Base-by-base conservation (phyloP, 179 eudicot genomes). In the Pouteria campechiana region DNA sequence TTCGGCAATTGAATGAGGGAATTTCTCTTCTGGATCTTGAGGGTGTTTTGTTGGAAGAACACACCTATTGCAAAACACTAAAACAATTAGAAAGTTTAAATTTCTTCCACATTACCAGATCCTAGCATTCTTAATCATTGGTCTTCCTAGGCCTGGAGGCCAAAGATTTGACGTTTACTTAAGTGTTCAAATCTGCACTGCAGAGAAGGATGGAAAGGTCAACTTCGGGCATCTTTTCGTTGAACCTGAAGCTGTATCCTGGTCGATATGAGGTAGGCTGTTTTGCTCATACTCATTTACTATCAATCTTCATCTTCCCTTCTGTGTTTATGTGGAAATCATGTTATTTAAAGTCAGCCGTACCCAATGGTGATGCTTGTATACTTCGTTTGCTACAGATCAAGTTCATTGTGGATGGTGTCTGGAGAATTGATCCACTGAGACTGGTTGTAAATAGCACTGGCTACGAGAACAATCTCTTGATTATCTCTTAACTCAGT, bases 121-220 rank as follows among this genome's bases (percentile, higher is more conserved):
- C n/a, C n/a, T n/a, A n/a, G n/a, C n/a, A n/a, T n/a, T n/a, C n/a
- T n/a, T n/a, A n/a, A n/a, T n/a, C n/a, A n/a, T n/a, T n/a, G n/a
- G n/a, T n/a, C n/a, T n/a, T n/a, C n/a, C n/a, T n/a, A n/a, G n/a
- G n/a, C n/a, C n/a, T n/a, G n/a, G n/a, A n/a, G n/a, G n/a, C n/a
- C n/a, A n/a, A n/a, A n/a, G n/a, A n/a, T n/a, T n/a, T n/a, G n/a
- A n/a, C n/a, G n/a, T n/a, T n/a, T n/a, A n/a, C n/a, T n/a, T n/a
- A n/a, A n/a, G n/a, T n/a, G n/a, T n/a, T n/a, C n/a, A n/a, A n/a
- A n/a, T n/a, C 16, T 41, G 10, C 45, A 4, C 47, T 51, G 64
- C 79, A 89, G 97, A 76, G 95, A 62, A 85, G 60, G 74, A 78
- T 89, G 97, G 74, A 73, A 59, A 78, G 61, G 55, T 76, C 86